Conservation (phyloP, 768 basidiomycete species). For the Russula griseocarnosa region DNA sequence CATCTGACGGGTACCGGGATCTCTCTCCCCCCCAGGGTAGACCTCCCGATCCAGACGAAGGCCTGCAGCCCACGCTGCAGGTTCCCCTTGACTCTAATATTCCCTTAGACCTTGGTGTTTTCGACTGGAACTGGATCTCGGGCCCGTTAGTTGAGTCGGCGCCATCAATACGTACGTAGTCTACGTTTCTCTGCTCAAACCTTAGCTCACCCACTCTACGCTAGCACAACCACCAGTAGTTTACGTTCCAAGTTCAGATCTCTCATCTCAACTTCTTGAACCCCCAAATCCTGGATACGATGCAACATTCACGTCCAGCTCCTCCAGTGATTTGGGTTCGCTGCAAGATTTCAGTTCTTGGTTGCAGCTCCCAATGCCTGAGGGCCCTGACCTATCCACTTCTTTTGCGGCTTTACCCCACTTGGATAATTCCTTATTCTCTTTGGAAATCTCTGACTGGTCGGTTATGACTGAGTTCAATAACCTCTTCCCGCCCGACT, state of each 20-base stretch:
- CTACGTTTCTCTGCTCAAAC: background rate
- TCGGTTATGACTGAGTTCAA: background rate
- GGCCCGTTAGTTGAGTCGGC: background rate
- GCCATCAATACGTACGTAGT: background rate
- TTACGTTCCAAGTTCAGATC: slow-evolving; percentile 8
- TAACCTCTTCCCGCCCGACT: background rate
- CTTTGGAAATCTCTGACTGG: background rate
- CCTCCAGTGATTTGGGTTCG: background rate
- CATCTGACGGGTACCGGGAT: background rate
- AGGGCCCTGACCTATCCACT: background rate
- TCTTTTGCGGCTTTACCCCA: background rate
- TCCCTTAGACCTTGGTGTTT: background rate
- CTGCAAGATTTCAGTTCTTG: background rate
- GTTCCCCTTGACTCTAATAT: background rate
- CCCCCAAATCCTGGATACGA: background rate
- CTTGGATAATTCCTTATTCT: background rate
- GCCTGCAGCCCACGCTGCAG: background rate
- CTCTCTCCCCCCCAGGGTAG: too few species aligned
- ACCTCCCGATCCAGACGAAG: background rate
- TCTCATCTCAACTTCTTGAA: background rate
- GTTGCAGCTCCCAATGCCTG: background rate
- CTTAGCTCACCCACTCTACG: background rate
- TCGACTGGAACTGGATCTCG: slow-evolving; percentile 8
- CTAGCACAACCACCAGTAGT: background rate
- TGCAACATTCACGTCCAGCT: background rate